Evolutionary conservation across 495 filamentous ascomycete genomes (phyloP), one percentile per base, ranked within the genome.

Genomic region (Choiromyces venosus): DNA sequence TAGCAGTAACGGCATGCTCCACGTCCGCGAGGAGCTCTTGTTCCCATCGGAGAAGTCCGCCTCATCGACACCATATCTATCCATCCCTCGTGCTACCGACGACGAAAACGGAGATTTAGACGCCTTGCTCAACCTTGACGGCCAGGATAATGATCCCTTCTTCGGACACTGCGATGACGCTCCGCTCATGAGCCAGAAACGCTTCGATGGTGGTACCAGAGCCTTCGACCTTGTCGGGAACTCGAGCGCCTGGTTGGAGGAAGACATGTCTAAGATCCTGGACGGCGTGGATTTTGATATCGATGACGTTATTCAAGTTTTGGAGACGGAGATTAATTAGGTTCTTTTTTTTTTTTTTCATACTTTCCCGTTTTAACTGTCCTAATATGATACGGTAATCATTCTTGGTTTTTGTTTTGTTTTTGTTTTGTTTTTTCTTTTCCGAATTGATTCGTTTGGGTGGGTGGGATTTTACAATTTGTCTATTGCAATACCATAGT

Each of bases 231-330:
- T 80, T 16, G 73, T 77, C 37, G 75, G 74, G 8, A 68, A 73
- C 12, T 77, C 78, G 21, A 75, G 61, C 39, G 70, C 71, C 52
- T 74, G 74, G 74, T 19, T 75, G 8, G 68, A 79, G 52, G 79
- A 81, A 72, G 76, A 81, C 42, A 78, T 81, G 76, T 77, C 73
- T 6, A 73, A 68, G 56, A 64, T 81, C 35, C 29, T 81, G 35
- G 79, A 81, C 52, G 76, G 79, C 14, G 73, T 81, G 19, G 79
- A 81, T 71, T 76, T 81, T n/a, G 72, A 73, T 56, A 79, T 81
- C 33, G 79, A 81, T 67, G 79, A 81, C 72, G 79, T 81, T n/a
- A 81, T 79, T 67, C 79, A 78, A 36, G 79, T 81, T 14, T 69
- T 81, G 66, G 76, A 81, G 40, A 79, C 79, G 5, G 70, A 81